Conservation (phyloP, 306 rosid genomes). For the Comarum palustre region DNA sequence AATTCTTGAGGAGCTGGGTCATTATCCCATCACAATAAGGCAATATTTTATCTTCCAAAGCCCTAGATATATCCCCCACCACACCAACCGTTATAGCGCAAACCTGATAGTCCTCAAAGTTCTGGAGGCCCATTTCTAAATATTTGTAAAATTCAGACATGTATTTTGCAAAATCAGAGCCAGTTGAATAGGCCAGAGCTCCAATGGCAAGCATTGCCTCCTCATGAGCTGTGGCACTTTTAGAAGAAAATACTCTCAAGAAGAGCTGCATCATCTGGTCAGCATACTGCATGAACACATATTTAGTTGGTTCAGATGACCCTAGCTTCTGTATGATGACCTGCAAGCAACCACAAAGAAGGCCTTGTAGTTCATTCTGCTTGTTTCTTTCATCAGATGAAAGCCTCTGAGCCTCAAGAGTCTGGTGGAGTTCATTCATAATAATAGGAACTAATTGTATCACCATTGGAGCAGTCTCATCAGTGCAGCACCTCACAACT, state of each 20-base stretch:
- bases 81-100: conserved; percentile 94
- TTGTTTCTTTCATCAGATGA: conserved; percentile 67
- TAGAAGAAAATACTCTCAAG: conserved; percentile 79
- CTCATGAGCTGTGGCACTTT: conserved; percentile 96
- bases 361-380: conserved; percentile 88
- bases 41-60: conserved; percentile 74
- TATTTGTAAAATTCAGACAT: conserved; percentile 74
- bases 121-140: conserved; percentile 92
- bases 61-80: conserved; percentile 90
- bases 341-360: conserved; percentile 97
- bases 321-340: conserved; percentile 91
- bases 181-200: conserved; percentile 82
- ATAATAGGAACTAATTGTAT: conserved; percentile 71
- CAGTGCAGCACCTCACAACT: conserved; percentile 89
- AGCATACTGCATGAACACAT: conserved; percentile 68
- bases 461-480: conserved; percentile 81
- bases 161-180: conserved; percentile 75
- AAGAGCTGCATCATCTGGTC: conserved; percentile 87
- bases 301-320: conserved; percentile 66
- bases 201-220: conserved; percentile 99
- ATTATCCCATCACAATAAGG: conserved; percentile 91
- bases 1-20: conserved; percentile 88
- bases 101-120: conserved; percentile 94
- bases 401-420: conserved; percentile 65
- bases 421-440: conserved; percentile 75